Percentiles rank a stretch among this genome's conserved stretches.
Conservation (phyloP, 1,284 basidiomycete species). For the Sporisorium graminicola region DNA sequence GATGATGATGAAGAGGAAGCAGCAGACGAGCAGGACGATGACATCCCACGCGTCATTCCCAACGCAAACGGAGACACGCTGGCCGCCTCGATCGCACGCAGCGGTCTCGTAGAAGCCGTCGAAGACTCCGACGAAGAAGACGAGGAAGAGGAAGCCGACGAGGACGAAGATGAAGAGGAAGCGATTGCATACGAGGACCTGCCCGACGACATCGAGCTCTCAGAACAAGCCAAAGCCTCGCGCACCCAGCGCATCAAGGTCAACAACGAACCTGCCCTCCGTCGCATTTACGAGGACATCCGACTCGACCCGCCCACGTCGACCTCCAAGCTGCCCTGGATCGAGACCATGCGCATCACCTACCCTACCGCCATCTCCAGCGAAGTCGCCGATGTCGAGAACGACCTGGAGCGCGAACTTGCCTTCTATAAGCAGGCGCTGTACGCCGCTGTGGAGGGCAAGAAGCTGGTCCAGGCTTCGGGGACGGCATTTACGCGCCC, state of each 20-base stretch:
- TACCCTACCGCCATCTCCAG: constrained; percentile 52
- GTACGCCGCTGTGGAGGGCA: constrained; percentile 82
- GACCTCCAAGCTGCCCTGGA: constrained; percentile 62
- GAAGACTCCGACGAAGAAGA: constrained; percentile 50
- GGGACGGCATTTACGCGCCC: constrained; percentile 90
- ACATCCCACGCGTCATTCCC: constrained; percentile 37
- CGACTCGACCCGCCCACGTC: constrained; percentile 53
- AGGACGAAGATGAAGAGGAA: constrained; percentile 42
- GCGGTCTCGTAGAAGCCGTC: constrained; percentile 52
- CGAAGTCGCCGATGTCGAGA: constrained; percentile 77
- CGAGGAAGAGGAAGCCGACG: constrained; percentile 48
- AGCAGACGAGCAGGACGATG: constrained; percentile 26
- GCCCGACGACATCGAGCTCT: constrained; percentile 56
- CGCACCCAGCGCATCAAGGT: constrained; percentile 63
- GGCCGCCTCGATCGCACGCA: constrained; percentile 64
- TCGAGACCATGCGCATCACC: constrained; percentile 64
- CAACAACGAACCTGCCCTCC: constrained; percentile 62
- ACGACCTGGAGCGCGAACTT: constrained; percentile 92
- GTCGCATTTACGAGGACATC: constrained; percentile 59
- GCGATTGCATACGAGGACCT: constrained; percentile 55
- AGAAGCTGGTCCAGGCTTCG: constrained; percentile 80
- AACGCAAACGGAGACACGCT: constrained; percentile 62
- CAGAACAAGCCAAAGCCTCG: constrained; percentile 52
- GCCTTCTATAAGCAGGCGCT: constrained; percentile 98
- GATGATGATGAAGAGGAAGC: constrained; percentile 33